Base-by-base conservation (phyloP, 441 rosid species). In the Populus hybrid region DNA sequence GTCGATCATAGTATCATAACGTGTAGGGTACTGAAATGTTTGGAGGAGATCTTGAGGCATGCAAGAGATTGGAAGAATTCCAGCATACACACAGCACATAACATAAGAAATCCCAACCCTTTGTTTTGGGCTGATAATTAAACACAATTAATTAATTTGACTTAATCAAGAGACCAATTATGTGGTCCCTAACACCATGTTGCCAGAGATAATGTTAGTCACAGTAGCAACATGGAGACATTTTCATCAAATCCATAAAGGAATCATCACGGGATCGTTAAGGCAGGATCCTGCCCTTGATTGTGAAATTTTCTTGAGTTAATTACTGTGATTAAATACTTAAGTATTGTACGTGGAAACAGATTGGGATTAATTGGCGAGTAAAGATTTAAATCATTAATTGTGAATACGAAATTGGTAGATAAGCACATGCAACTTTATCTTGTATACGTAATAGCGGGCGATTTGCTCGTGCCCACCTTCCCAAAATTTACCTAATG, bases 131-230 rank as follows among this genome's bases (percentile, higher is more conserved):
- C 10, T n/a, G 26, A n/a, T 8, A n/a, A 46, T 3, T 46, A 46
- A 46, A 46, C 42, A 4, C 5, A 16, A 2, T 36, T 35, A 53
- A 46, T 26, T 21, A 73, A 36, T 30, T 75, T 75, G 78, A 70
- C 63, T 81, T 61, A 32, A 32, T 75, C 65, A 76, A 81, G 74
- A 79, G 84, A 76, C 83, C 86, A 75, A 70, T 71, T 67, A 77
- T 73, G 92, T 88, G 96, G 91, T 88, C 93, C 93, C 90, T 76
- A 79, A 81, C 82, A 76, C 50, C 75, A 77, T 86, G 84, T 86
- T 79, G 77, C 80, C 78, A 78, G 77, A 80, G 80, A 82, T 36
- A 57, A 67, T 70, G 70, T 70, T 18, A 75, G 69, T n/a, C 73
- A 72, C 36, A 34, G 71, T 61, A 71, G 26, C 66, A 73, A 74